Evolutionary conservation across 331 rosid species (phyloP), one percentile per base, ranked within the genome.

Genomic region (Acacia pycnantha): DNA sequence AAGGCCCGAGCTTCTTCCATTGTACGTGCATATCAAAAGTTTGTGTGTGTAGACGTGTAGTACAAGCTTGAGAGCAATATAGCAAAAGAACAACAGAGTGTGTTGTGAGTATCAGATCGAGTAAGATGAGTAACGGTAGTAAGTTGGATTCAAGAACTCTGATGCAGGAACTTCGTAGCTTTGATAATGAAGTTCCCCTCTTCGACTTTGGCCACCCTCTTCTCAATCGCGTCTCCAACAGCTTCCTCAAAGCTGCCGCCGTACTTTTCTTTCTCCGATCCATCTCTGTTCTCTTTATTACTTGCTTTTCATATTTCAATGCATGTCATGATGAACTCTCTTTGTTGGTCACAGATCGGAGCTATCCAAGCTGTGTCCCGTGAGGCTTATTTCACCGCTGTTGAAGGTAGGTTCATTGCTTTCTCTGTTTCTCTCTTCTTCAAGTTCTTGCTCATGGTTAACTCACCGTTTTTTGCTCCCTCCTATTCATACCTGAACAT

Each of bases 181-280:
- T 87, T 10, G 88, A 84, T 1, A 84, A 73, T 15, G 41, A 72
- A 5, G 77, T 66, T 58, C 79, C 82, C 0, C 3, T 84, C 22
- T 79, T 87, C 53, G 84, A 84, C 15, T 82, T 87, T 59, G 90
- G 90, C 16, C 90, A 87, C 43, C 90, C 90, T 79, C 88, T 87
- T 50, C 81, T 87, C 83, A 96, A 93, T 79, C 97, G 98, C 79
- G 84, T 94, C 37, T 88, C 92, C 19, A 91, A 96, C 24, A 85
- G 90, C 89, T 96, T 96, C 82, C 78, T 96, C 85, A 96, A 90
- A 83, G 97, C 98, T 11, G 94, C 99, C 22, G 97, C 93, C 82
- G 98, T 93, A 48, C n/a, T 9, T 27, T 14, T 50, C 1, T 5
- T 6, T 58, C 12, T 59, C 8, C n/a, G n/a, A n/a, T n/a, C n/a